phyloP scores from a whole-genome alignment of 1,284 basidiomycete species.

The Cryptococcus jaspeensis region DNA sequence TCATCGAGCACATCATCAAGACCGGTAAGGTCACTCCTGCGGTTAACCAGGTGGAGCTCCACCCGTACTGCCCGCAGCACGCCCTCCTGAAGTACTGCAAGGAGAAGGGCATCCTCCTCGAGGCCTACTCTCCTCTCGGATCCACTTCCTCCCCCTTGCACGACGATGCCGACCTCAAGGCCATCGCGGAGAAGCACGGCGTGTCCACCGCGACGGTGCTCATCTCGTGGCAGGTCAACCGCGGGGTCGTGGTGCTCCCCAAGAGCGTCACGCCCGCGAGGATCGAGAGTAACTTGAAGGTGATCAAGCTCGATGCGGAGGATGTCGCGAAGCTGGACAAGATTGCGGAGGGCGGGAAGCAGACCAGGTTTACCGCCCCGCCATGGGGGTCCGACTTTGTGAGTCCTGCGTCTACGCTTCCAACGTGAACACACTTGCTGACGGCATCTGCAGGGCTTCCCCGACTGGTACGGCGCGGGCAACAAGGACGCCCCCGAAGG shows the following conservation, averaged over 20 bases:
- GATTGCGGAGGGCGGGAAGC: conserved; percentile 67
- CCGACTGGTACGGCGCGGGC: conserved; percentile 44
- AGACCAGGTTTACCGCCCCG: conserved; percentile 54
- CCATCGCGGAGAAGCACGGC: conserved; percentile 63
- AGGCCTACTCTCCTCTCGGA: conserved; percentile 83
- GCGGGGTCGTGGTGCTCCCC: conserved; percentile 64
- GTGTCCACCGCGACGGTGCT: conserved; percentile 59
- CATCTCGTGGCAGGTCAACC: conserved; percentile 46
- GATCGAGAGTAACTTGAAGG: conserved; percentile 44
- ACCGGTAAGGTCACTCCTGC: conserved; percentile 64
- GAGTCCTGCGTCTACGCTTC: not conserved
- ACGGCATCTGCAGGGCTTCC: conserved; percentile 26
- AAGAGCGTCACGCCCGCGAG: conserved; percentile 74
- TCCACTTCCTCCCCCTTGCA: conserved; percentile 56
- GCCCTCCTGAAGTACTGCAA: conserved; percentile 67
- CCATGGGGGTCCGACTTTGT: conserved; percentile 47
- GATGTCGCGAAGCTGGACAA: conserved; percentile 66
- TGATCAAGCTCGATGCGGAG: conserved; percentile 56
- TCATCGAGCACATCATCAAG: conserved; percentile 56
- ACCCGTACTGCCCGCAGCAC: conserved; percentile 68
- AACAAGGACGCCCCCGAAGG: conserved; percentile 48
- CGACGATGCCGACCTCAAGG: conserved; percentile 61
- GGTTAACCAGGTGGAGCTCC: conserved; percentile 68
- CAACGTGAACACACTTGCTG: not conserved
- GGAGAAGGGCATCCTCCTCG: conserved; percentile 66